Conservation (phyloP, 306 rosid genomes). For the Albizia julibrissin region DNA sequence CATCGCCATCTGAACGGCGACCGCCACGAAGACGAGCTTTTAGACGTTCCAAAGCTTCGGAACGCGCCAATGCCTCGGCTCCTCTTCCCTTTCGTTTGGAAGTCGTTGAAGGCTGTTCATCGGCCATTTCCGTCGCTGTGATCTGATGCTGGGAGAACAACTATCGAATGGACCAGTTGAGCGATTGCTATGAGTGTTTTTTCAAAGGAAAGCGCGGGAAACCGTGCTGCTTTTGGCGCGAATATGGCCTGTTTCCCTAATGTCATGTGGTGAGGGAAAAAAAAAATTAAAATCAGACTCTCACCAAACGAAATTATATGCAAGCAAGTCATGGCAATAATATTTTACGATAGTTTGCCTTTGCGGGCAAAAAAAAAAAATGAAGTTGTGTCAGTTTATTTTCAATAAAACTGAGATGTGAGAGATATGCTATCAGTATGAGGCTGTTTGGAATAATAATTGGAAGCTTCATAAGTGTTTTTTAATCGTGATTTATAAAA, state of each 20-base stretch:
- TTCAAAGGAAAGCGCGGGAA: conserved; percentile 43
- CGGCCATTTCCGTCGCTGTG: conserved; percentile 54
- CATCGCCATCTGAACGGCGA: conserved; percentile 63
- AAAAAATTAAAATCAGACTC: too few species aligned
- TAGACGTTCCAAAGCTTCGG: conserved; percentile 76
- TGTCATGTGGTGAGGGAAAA: background rate
- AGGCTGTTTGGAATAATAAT: too few species aligned
- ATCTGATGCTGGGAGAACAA: background rate
- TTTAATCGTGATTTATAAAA: too few species aligned
- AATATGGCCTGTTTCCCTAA: background rate
- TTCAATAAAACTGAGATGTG: too few species aligned
- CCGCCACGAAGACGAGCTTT: conserved; percentile 61
- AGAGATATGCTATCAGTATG: too few species aligned
- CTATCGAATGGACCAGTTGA: too few species aligned
- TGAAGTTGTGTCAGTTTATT: too few species aligned
- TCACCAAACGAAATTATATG: too few species aligned
- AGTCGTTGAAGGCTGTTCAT: conserved; percentile 45
- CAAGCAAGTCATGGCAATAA: too few species aligned
- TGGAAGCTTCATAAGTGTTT: too few species aligned
- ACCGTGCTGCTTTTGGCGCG: conserved; percentile 36
- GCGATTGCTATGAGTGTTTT: background rate
- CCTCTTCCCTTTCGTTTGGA: conserved; percentile 66
- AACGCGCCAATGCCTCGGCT: conserved; percentile 52
- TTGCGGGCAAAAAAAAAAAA: too few species aligned
- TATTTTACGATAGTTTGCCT: too few species aligned